Conservation (phyloP, 1,284 basidiomycete genomes). For the Irpex rosettiformis region DNA sequence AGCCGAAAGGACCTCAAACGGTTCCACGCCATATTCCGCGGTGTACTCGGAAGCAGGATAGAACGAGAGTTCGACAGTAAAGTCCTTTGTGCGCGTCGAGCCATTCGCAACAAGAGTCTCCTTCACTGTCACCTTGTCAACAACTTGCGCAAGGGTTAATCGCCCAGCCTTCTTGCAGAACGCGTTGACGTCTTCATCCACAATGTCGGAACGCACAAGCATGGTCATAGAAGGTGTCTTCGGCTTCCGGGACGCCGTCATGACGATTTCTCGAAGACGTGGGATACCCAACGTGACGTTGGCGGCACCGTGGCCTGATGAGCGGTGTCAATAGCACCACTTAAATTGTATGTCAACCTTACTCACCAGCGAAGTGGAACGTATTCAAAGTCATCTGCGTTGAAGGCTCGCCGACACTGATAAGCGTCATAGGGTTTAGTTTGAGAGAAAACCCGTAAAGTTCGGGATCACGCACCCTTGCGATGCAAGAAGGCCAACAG, state of each 20-base stretch:
- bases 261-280: constrained; percentile 97
- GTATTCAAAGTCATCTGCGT: constrained; percentile 99
- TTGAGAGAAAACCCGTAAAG: constrained; percentile 1
- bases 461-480: constrained; percentile 70
- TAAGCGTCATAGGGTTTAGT: constrained; percentile 12
- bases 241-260: constrained; percentile 96
- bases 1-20: constrained; percentile 70
- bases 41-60: constrained; percentile 87
- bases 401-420: constrained; percentile 95
- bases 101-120: constrained; percentile 76
- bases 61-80: constrained; percentile 82
- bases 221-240: constrained; percentile 99
- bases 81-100: constrained; percentile 73
- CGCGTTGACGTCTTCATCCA: constrained; percentile 57
- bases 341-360: constrained; percentile 7
- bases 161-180: constrained; percentile 93
- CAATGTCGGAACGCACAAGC: constrained; percentile 55
- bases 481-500: constrained; percentile 95
- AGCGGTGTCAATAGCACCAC: constrained; percentile 2
- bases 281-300: constrained; percentile 99
- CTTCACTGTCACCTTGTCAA: constrained; percentile 82
- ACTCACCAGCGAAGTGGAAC: constrained; percentile 94
- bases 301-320: constrained; percentile 91
- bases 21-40: constrained; percentile 81
- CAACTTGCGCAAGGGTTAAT: constrained; percentile 85